Evolutionary conservation across 441 rosid genomes (phyloP).

Genomic region (Populus tomentosa): DNA sequence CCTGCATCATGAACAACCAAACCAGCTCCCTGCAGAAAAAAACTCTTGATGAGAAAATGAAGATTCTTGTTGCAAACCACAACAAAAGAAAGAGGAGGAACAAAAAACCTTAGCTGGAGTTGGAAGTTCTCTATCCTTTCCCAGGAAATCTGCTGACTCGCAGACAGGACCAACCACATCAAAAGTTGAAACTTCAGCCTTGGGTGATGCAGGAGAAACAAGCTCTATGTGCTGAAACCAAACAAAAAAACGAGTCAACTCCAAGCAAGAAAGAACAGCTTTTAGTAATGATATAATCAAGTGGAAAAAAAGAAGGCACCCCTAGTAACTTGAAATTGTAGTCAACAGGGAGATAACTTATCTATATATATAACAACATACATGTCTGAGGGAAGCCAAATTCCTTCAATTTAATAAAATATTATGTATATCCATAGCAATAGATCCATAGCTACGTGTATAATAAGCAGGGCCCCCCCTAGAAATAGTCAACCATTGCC

Average conservation of each 20-base stretch:
- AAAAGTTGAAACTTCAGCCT: constrained; percentile 60
- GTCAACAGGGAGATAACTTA: too few relatives aligned
- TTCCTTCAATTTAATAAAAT: not conserved
- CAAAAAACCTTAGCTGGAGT: constrained; percentile 64
- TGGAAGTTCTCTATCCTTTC: constrained; percentile 90
- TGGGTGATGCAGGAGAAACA: constrained; percentile 69
- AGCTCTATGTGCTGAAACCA: constrained; percentile 84
- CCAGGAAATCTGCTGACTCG: constrained; percentile 98
- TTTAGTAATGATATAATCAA: not conserved
- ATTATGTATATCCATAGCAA: not conserved
- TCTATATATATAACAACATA: too few relatives aligned
- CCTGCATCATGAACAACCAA: constrained; percentile 98
- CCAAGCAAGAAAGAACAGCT: constrained; percentile 4
- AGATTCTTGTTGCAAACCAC: not conserved
- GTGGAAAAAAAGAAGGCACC: not conserved
- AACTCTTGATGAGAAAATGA: constrained; percentile 16
- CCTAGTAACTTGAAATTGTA: too few relatives aligned
- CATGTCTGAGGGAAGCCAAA: not conserved
- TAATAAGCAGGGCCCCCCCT: too few relatives aligned
- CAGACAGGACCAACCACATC: constrained; percentile 99
- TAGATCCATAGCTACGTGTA: not conserved
- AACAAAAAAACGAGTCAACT: constrained; percentile 2
- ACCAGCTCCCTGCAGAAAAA: constrained; percentile 74
- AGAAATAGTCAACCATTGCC: not conserved
- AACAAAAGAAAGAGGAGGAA: not conserved